Evolutionary conservation across 1,139 yeast genomes (phyloP).

Genomic region (Blastobotrys raffinosifermentans): DNA sequence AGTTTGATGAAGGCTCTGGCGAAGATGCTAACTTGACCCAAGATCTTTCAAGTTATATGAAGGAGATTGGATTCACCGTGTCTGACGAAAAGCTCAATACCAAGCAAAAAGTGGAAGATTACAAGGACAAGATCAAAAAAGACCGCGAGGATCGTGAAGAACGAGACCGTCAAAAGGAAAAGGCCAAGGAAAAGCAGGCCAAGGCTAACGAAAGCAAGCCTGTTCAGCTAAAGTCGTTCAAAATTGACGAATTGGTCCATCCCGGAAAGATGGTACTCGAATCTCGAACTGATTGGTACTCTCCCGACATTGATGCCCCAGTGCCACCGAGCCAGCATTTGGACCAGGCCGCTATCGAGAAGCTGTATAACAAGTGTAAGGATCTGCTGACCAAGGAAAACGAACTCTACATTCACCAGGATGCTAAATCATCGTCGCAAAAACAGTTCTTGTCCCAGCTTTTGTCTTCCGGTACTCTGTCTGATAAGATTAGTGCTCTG

Average conservation of each 20-base stretch:
- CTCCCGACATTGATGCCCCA: conserved; percentile 42
- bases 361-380: conserved; percentile 62
- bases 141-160: conserved; percentile 32
- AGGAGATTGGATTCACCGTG: conserved; percentile 54
- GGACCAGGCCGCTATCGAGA: conserved; percentile 46
- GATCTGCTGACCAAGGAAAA: conserved; percentile 65
- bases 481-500: conserved; percentile 92
- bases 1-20: conserved; percentile 19
- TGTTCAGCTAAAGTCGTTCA: conserved; percentile 14
- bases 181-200: conserved; percentile 20
- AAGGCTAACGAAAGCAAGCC: conserved; percentile 17
- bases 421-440: conserved; percentile 75
- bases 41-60: conserved; percentile 64
- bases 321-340: conserved; percentile 31
- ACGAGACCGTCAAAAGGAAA: conserved; percentile 26
- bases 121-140: conserved; percentile 16
- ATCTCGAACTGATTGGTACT: conserved; percentile 73
- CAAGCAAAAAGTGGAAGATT: conserved; percentile 18
- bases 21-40: conserved; percentile 23
- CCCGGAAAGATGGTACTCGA: conserved; percentile 51
- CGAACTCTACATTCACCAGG: conserved; percentile 64
- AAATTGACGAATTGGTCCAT: conserved; percentile 15
- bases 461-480: conserved; percentile 85
- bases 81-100: conserved; percentile 24
- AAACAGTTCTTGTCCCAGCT: conserved; percentile 86